These are phyloP conservation scores for Aspergillus nidulans DNA, from an alignment of 495 filamentous ascomycete species.

Conservation along the genomic window DNA sequence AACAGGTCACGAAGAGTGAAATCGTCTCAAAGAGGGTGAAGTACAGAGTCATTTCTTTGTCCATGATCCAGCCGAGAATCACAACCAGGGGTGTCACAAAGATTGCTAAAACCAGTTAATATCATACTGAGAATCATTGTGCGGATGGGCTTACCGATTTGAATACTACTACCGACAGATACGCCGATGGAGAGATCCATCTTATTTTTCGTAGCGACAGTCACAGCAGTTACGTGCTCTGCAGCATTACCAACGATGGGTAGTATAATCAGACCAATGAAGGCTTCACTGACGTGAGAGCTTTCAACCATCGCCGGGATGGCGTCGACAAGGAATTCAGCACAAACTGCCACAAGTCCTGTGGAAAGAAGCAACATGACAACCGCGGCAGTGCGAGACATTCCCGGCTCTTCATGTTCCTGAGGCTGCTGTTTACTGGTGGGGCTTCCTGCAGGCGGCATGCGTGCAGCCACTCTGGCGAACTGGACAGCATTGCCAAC, in stretches of 20 bases:
- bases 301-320: conserved; percentile 68
- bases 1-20: conserved; percentile 76
- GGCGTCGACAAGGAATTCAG: conserved; percentile 79
- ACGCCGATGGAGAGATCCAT: conserved; percentile 94
- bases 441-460: conserved; percentile 16
- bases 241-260: conserved; percentile 91
- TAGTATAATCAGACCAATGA: conserved; percentile 83
- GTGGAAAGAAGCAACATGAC: conserved; percentile 72
- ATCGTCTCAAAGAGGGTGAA: conserved; percentile 93
- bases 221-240: conserved; percentile 87
- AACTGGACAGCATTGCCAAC: conserved; percentile 39
- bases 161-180: conserved; percentile 82
- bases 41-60: conserved; percentile 79
- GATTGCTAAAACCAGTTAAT: conserved; percentile 55
- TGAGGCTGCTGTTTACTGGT: conserved; percentile 29
- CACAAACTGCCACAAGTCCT: conserved; percentile 75
- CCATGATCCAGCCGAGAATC: conserved; percentile 81
- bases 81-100: conserved; percentile 88
- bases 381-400: conserved; percentile 72
- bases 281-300: conserved; percentile 65
- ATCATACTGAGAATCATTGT: background rate
- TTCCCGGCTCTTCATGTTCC: conserved; percentile 47
- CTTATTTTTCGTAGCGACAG: conserved; percentile 88
- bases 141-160: conserved; percentile 40
- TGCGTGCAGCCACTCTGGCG: conserved; percentile 35